Base-by-base conservation (phyloP, 306 rosid species). In the Inga leiocalycina region DNA sequence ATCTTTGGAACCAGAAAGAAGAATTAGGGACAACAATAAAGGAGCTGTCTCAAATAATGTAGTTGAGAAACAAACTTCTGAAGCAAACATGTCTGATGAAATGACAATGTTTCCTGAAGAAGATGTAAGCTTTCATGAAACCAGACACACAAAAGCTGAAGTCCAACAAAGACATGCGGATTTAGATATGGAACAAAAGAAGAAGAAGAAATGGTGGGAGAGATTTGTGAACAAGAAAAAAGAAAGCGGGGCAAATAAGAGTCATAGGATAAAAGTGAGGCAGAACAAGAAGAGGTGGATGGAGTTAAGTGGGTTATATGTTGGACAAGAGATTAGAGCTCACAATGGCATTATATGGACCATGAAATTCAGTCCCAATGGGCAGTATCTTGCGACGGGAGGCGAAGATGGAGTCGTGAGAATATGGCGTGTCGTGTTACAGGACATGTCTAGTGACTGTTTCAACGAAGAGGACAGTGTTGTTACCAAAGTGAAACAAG, bases 371-470 rank as follows among this genome's bases (percentile, higher is more conserved):
- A 96, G 99, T 89, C 97, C 93, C 54, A 89, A 85, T 77, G 97
- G 97, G 13, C 83, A 89, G 78, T 94, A 87, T 86, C 86, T 96
- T 14, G 99, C 98, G 5, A 93, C 92, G 37, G 98, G 99, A 45
- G 99, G 99, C 19, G 98, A 96, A 89, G 99, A 96, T 75, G 97
- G 99, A 24, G 88, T 92, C 46, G 91, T 94, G 0, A 88, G 97
- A 20, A 67, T 96, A 59, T 94, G 98, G 98, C 87, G 79, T 52
- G 94, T 94, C 3, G 44, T 73, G 16, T 83, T 83, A 15, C 45
- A 75, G 32, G 91, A 88, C 51, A 84, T 82, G 13, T 90, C 94
- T 0, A 64, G 81, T 69, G 81, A 85, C 22, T 86, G 81, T 77
- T 86, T 85, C 52, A 41, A 71, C 14, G 76, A 77, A 45, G 90